These are phyloP conservation scores for Cylindrodendrum hubeiense DNA, from an alignment of 2,329 filamentous ascomycete species.

Conservation along the genomic window DNA sequence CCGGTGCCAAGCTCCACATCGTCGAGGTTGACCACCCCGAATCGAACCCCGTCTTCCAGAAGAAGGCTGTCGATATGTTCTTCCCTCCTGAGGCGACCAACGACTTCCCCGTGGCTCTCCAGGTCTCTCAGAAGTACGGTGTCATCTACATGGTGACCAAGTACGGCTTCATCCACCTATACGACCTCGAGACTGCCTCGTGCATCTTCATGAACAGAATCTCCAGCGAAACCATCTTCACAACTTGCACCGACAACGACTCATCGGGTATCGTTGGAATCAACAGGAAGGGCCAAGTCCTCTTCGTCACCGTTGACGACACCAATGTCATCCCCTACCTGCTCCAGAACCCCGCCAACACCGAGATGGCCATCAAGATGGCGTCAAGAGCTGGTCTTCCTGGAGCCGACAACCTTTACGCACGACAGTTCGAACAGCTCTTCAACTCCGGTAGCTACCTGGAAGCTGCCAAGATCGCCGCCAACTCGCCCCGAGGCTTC, in stretches of 20 bases:
- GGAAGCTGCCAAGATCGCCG: slow-evolving; percentile 94
- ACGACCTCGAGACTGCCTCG: slow-evolving; percentile 94
- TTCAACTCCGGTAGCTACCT: slow-evolving; percentile 83
- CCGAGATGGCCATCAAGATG: slow-evolving; percentile 93
- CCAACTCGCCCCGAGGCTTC: slow-evolving; percentile 96
- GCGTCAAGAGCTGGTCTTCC: slow-evolving; percentile 94
- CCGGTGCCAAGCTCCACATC: slow-evolving; percentile 94
- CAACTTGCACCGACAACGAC: slow-evolving; percentile 85
- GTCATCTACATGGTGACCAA: slow-evolving; percentile 98
- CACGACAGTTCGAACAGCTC: slow-evolving; percentile 91
- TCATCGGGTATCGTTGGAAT: slow-evolving; percentile 93
- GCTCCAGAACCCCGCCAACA: slow-evolving; percentile 95
- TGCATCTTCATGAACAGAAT: slow-evolving; percentile 99
- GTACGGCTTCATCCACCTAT: slow-evolving; percentile 98
- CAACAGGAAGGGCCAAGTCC: slow-evolving; percentile 96
- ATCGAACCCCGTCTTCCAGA: slow-evolving; percentile 88
- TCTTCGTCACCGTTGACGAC: slow-evolving; percentile 95
- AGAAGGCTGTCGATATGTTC: slow-evolving; percentile 98
- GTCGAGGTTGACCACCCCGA: slow-evolving; percentile 97
- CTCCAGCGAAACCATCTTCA: slow-evolving; percentile 99
- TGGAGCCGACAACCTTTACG: slow-evolving; percentile 93
- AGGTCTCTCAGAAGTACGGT: slow-evolving; percentile 96
- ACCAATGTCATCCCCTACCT: slow-evolving; percentile 92
- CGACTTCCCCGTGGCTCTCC: slow-evolving; percentile 98
- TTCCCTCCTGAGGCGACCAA: slow-evolving; percentile 96